These are phyloP conservation scores for Rhododendron vialii DNA, from an alignment of 148 eudicot species.

Conservation along the genomic window DNA sequence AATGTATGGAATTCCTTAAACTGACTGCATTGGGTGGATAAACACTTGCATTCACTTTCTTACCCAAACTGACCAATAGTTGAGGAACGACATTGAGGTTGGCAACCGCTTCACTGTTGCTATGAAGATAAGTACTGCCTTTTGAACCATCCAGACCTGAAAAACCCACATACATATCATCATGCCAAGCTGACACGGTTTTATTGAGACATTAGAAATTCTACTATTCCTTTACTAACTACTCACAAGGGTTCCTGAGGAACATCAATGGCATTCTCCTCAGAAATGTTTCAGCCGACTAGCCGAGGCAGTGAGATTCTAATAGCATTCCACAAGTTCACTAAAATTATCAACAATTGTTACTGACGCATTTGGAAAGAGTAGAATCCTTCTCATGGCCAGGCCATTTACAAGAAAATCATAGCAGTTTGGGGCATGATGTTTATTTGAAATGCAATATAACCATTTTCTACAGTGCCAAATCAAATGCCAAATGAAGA, in stretches of 20 bases:
- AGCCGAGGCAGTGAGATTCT: neutral
- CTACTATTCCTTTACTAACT: neutral
- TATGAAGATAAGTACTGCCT: slow-evolving; percentile 5
- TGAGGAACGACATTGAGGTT: slow-evolving; percentile 1
- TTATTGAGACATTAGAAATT: neutral
- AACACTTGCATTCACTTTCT: slow-evolving; percentile 4
- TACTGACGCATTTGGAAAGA: neutral
- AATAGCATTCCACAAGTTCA: neutral
- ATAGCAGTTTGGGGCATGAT: neutral
- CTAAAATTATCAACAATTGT: neutral
- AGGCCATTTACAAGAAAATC: neutral
- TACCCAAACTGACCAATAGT: slow-evolving; percentile 17
- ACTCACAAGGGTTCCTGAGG: neutral
- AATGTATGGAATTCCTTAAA: slow-evolving; percentile 47
- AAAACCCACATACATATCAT: slow-evolving; percentile 7
- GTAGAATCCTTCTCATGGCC: neutral
- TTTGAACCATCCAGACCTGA: slow-evolving; percentile 17
- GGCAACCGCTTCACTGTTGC: neutral
- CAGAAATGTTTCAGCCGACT: neutral
- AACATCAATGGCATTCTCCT: neutral
- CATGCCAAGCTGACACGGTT: neutral
- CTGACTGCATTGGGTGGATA: slow-evolving; percentile 16
- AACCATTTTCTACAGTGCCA: neutral
- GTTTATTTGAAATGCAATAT: neutral
- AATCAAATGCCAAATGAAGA: neutral